phyloP scores from a whole-genome alignment of 2,329 filamentous ascomycete genomes.

The Colletotrichum brevisporum region DNA sequence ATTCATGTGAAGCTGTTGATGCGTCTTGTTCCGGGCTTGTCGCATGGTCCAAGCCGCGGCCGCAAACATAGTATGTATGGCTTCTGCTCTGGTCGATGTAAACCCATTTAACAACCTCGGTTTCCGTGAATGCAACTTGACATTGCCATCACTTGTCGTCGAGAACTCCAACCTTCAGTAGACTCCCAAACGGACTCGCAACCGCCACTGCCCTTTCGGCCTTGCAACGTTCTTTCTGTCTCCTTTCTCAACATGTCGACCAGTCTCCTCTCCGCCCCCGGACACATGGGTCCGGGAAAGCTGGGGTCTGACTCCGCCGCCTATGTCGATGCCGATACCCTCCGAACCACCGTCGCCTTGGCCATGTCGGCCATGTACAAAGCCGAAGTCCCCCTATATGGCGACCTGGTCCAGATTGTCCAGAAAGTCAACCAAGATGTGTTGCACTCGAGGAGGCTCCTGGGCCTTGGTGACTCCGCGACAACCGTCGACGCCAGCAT shows the following conservation, averaged over 20 bases:
- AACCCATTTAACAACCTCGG: no score
- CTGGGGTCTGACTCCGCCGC: constrained; percentile 1
- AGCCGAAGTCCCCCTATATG: constrained; percentile 52
- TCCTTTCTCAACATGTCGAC: constrained; percentile 1
- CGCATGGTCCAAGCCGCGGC: background rate
- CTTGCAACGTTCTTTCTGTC: no score
- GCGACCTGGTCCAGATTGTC: constrained; percentile 50
- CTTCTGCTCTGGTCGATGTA: no score
- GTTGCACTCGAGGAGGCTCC: background rate
- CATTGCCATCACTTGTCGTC: no score
- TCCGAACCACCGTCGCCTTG: constrained; percentile 47
- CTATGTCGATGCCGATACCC: constrained; percentile 40
- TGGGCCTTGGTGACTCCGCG: background rate
- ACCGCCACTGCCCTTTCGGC: no score
- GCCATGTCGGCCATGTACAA: constrained; percentile 54
- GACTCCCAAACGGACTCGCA: no score
- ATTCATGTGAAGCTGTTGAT: constrained; percentile 6
- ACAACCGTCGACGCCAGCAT: constrained; percentile 7
- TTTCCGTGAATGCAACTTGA: no score
- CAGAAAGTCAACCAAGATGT: constrained; percentile 44
- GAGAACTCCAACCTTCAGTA: no score
- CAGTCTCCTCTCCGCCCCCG: constrained; percentile 10
- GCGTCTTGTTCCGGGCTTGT: background rate
- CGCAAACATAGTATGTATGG: no score
- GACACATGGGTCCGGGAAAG: background rate